Percentiles rank a stretch among this genome's conserved stretches.
Evolutionary conservation across 768 basidiomycete species (phyloP).

Genomic region (Hericium coralloides): DNA sequence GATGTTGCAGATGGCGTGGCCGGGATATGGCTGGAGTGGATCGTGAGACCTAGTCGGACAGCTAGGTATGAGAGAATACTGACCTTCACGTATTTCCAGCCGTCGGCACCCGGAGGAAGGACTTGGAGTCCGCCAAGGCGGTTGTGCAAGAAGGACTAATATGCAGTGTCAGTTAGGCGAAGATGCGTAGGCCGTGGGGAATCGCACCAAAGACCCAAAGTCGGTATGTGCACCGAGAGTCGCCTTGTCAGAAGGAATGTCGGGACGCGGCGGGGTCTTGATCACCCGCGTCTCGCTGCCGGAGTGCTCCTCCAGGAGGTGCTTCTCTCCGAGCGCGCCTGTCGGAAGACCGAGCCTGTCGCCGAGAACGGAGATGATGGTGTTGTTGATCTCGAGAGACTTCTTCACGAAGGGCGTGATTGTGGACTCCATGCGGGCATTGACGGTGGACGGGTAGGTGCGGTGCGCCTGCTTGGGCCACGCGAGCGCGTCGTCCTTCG

Average conservation of each 20-base stretch:
- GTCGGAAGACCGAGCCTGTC: slow-evolving; percentile 10
- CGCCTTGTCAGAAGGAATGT: not conserved
- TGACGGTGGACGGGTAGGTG: slow-evolving; percentile 19
- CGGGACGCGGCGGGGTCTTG: slow-evolving; percentile 9
- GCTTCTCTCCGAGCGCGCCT: slow-evolving; percentile 20
- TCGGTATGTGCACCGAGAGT: slow-evolving; percentile 9
- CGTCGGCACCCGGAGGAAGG: slow-evolving; percentile 45
- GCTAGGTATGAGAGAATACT: not conserved
- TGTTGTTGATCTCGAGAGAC: slow-evolving; percentile 17
- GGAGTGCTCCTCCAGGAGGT: slow-evolving; percentile 19
- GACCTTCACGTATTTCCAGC: slow-evolving; percentile 65
- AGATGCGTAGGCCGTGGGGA: too few species aligned
- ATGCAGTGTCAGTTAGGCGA: not conserved
- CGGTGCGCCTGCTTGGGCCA: slow-evolving; percentile 20
- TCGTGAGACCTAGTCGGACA: slow-evolving; percentile 13
- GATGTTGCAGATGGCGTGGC: slow-evolving; percentile 25
- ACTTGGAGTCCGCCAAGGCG: slow-evolving; percentile 63
- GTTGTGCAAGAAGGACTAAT: slow-evolving; percentile 51
- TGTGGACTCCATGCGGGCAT: slow-evolving; percentile 13
- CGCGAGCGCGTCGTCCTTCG: slow-evolving; percentile 26
- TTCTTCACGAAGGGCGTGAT: slow-evolving; percentile 15
- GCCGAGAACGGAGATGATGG: slow-evolving; percentile 17
- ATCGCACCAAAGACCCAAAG: slow-evolving; percentile 28
- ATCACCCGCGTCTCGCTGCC: slow-evolving; percentile 20
- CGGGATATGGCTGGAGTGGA: slow-evolving; percentile 34